A percentile compares a stretch with the other conserved stretches of the same genome.
Conservation (phyloP, 345 rosid species). For the Eucalyptus curtisii region DNA sequence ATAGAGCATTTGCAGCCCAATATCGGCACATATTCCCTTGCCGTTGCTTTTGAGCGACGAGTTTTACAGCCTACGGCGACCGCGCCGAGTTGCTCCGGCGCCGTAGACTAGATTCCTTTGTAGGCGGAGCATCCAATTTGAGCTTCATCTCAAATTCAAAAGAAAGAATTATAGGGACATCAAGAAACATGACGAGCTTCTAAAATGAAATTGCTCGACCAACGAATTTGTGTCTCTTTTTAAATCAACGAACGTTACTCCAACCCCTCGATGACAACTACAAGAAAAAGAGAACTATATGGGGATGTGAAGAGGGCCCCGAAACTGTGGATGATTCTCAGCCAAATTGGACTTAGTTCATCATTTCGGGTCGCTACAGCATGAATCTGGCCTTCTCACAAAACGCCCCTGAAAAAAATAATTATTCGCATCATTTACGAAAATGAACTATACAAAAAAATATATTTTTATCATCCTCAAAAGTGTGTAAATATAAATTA, state of each 20-base stretch:
- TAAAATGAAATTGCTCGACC: background rate
- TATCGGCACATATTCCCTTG: background rate
- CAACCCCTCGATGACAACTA: background rate
- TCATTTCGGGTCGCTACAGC: background rate
- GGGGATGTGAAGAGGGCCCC: background rate
- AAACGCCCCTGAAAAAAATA: background rate
- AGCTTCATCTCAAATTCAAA: background rate
- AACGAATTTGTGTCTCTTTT: background rate
- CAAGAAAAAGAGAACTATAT: background rate
- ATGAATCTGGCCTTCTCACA: background rate
- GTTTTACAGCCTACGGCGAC: background rate
- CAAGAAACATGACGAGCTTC: background rate
- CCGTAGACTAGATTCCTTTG: background rate
- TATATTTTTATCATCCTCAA: accelerated
- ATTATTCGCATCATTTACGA: too few species aligned
- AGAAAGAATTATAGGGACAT: background rate
- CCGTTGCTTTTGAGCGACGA: background rate
- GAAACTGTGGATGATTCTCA: background rate
- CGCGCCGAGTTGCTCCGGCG: background rate
- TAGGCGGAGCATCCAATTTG: background rate
- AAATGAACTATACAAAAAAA: background rate
- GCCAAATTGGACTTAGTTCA: background rate
- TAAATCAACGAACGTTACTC: background rate
- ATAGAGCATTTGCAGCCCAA: background rate
- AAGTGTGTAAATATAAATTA: background rate